These are phyloP conservation scores for Taiozyma sp. DNA, from an alignment of 1,139 yeast species.

Conservation along the genomic window DNA sequence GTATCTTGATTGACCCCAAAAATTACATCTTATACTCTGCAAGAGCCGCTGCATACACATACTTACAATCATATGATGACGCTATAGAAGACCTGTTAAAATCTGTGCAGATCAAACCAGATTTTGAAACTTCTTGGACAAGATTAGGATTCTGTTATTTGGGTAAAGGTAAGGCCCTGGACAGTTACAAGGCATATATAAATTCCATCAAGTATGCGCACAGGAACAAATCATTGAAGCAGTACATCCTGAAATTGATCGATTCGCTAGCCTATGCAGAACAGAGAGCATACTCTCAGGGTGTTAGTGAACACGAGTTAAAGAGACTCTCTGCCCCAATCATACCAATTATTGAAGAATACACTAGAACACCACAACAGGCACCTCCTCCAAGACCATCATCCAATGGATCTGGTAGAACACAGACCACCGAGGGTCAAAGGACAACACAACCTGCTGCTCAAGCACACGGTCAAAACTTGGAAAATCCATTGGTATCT, in stretches of 20 bases:
- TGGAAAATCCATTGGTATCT: not conserved
- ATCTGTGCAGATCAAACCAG: constrained; percentile 27
- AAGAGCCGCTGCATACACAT: constrained; percentile 33
- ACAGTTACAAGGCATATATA: constrained; percentile 29
- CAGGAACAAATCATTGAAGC: constrained; percentile 6
- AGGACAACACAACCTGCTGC: not conserved
- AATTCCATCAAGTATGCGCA: constrained; percentile 26
- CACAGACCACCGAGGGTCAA: not conserved
- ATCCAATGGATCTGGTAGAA: not conserved
- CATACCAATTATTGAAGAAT: not conserved
- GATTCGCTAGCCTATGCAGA: constrained; percentile 13
- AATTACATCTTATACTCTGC: constrained; percentile 29
- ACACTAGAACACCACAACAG: not conserved
- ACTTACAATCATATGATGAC: constrained; percentile 27
- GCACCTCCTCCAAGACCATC: not conserved
- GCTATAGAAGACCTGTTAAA: constrained; percentile 29
- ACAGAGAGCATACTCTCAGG: constrained; percentile 14
- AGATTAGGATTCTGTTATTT: constrained; percentile 30
- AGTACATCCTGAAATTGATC: constrained; percentile 12
- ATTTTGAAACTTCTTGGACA: constrained; percentile 31
- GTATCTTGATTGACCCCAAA: constrained; percentile 27
- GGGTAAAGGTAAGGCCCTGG: constrained; percentile 29
- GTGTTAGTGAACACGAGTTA: constrained; percentile 6
- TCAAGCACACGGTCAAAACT: not conserved
- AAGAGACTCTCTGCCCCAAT: not conserved